Conservation (phyloP, 2,329 filamentous ascomycete species). For the Ophiostoma himal-ulmi region DNA sequence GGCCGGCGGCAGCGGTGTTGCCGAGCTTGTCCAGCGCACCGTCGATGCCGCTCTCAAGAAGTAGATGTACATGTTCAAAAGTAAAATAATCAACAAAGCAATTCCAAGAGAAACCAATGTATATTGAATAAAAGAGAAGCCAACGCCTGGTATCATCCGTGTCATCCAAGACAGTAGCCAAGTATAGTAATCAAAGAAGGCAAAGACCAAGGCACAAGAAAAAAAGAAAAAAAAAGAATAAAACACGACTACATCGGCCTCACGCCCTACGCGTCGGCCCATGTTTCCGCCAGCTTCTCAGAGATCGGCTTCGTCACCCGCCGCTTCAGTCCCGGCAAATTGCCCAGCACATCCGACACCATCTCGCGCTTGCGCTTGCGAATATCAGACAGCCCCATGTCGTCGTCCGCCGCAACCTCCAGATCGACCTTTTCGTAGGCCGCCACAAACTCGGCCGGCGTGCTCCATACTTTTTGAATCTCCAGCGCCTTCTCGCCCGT, state of each 20-base stretch:
- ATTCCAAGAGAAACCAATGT: not conserved
- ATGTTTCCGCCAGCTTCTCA: conserved; percentile 65
- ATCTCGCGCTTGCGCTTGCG: conserved; percentile 55
- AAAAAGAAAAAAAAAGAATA: too few relatives aligned
- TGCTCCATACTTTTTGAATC: conserved; percentile 73
- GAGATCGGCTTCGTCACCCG: conserved; percentile 58
- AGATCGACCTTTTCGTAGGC: conserved; percentile 57
- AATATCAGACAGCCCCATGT: conserved; percentile 35
- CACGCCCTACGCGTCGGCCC: conserved; percentile 47
- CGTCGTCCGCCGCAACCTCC: conserved; percentile 26
- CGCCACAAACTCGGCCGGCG: conserved; percentile 64
- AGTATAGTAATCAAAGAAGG: not conserved
- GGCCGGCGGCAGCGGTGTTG: conserved; percentile 48
- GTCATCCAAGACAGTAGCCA: not conserved
- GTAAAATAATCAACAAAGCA: not conserved
- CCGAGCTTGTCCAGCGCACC: conserved; percentile 68
- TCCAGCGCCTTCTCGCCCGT: conserved; percentile 73
- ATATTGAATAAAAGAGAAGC: not conserved
- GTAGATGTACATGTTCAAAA: not conserved
- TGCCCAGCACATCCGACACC: conserved; percentile 51
- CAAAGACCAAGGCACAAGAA: not conserved
- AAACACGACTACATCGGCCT: not conserved
- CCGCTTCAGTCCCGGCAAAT: conserved; percentile 62
- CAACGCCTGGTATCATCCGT: conserved; percentile 4
- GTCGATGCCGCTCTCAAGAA: conserved; percentile 60